A percentile compares a stretch with the other conserved stretches of the same genome.
Evolutionary conservation across 2,329 filamentous ascomycete species (phyloP).

Genomic region (Trichoderma semiorbis): DNA sequence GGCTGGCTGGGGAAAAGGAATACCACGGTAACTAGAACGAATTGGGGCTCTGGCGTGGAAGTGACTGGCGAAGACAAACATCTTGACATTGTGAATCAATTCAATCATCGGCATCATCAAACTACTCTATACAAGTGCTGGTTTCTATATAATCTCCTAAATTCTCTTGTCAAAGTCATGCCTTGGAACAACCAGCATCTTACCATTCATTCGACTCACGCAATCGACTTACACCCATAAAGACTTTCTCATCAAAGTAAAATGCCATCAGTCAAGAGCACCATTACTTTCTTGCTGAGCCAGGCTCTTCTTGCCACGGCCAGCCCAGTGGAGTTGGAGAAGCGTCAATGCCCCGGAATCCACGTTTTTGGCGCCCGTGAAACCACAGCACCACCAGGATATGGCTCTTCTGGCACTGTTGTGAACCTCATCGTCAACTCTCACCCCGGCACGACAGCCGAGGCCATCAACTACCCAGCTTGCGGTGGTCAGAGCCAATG

Average conservation of each 20-base stretch:
- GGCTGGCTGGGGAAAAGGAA: conserved; percentile 7
- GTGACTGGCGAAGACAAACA: not conserved
- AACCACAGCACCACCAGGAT: conserved; percentile 49
- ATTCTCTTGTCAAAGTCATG: not conserved
- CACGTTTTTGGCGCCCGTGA: conserved; percentile 48
- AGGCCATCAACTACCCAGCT: conserved; percentile 58
- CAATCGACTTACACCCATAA: not conserved
- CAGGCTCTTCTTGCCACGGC: conserved; percentile 10
- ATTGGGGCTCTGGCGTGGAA: not conserved
- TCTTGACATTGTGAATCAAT: not conserved
- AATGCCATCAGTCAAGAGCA: conserved; percentile 2
- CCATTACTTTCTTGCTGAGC: not conserved
- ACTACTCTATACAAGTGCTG: not conserved
- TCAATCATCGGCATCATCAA: not conserved
- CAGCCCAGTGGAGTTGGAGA: conserved; percentile 1
- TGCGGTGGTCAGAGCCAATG: conserved; percentile 59
- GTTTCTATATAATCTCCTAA: not conserved
- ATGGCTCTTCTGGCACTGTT: conserved; percentile 48
- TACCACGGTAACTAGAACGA: not conserved
- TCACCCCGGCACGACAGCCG: conserved; percentile 49
- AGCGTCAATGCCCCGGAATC: conserved; percentile 25
- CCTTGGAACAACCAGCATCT: not conserved
- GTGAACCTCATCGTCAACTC: conserved; percentile 48
- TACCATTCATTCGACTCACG: not conserved
- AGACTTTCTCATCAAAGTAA: not conserved